phyloP scores from a whole-genome alignment of 2,329 filamentous ascomycete genomes.

The Pseudodiploospora longispora region DNA sequence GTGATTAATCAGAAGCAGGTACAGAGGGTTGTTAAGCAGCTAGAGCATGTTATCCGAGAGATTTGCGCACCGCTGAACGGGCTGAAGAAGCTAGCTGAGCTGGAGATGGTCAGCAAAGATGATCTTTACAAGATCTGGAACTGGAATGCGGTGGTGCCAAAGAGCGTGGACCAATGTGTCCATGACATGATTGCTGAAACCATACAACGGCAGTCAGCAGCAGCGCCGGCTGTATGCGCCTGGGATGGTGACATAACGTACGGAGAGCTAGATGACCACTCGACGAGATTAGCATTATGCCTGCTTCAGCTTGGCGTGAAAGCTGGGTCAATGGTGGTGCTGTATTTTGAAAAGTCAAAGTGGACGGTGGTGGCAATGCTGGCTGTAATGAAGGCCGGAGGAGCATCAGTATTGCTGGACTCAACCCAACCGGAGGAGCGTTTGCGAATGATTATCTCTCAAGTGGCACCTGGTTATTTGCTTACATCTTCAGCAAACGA shows the following conservation, averaged over 20 bases:
- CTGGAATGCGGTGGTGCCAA: neutral
- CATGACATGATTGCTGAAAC: neutral
- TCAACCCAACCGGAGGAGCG: constrained; percentile 5
- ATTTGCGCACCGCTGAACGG: neutral
- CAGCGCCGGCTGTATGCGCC: constrained; percentile 28
- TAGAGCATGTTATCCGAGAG: constrained; percentile 3
- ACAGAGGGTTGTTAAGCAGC: neutral
- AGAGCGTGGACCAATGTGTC: neutral
- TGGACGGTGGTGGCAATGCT: constrained; percentile 1
- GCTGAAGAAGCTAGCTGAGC: neutral
- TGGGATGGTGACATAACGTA: constrained; percentile 30
- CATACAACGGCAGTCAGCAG: neutral
- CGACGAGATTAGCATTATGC: constrained; percentile 3
- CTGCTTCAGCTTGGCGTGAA: constrained; percentile 5
- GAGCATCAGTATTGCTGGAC: neutral
- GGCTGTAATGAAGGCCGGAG: constrained; percentile 3
- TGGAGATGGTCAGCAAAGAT: neutral
- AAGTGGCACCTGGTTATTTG: constrained; percentile 3
- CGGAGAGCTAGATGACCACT: constrained; percentile 7
- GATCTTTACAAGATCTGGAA: constrained; percentile 3
- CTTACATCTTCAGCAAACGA: constrained; percentile 4
- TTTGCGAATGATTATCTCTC: constrained; percentile 3
- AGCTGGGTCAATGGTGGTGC: constrained; percentile 1
- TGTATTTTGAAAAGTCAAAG: constrained; percentile 6
- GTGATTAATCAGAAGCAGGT: constrained; percentile 2